Conservation (phyloP, 176 grass and related monocot species). For the Oryza glaberrima region DNA sequence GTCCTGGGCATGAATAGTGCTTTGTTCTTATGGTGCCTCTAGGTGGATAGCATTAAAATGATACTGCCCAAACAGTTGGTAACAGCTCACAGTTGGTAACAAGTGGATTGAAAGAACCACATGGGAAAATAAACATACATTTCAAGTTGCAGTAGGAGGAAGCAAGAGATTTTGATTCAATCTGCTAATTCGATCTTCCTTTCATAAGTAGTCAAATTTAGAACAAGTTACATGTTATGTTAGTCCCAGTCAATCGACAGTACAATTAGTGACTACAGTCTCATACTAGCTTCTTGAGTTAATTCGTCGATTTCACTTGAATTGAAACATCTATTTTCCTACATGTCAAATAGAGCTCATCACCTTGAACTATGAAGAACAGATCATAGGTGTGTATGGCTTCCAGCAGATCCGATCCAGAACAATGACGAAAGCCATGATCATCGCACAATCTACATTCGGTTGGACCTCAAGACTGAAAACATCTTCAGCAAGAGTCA, state of each 20-base stretch:
- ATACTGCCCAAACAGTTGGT: conserved; percentile 8
- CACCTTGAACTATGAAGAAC: conserved; percentile 34
- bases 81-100: conserved; percentile 6
- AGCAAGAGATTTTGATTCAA: neutral
- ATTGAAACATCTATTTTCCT: neutral
- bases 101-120: neutral
- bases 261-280: neutral
- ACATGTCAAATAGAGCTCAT: neutral
- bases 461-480: conserved; percentile 72
- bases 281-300: neutral
- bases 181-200: neutral
- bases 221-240: neutral
- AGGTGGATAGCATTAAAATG: conserved; percentile 22
- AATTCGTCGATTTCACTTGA: neutral
- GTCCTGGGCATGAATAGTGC: neutral
- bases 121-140: neutral
- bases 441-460: conserved; percentile 40
- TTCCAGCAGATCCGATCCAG: conserved; percentile 80
- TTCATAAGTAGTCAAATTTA: neutral
- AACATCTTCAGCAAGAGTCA: conserved; percentile 68
- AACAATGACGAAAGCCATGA: conserved; percentile 78
- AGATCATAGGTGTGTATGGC: conserved; percentile 49
- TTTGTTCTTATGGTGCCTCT: conserved; percentile 2
- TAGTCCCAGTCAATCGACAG: neutral
- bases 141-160: neutral